phyloP scores from a whole-genome alignment of 768 basidiomycete species.

The Myochromella boudieri region DNA sequence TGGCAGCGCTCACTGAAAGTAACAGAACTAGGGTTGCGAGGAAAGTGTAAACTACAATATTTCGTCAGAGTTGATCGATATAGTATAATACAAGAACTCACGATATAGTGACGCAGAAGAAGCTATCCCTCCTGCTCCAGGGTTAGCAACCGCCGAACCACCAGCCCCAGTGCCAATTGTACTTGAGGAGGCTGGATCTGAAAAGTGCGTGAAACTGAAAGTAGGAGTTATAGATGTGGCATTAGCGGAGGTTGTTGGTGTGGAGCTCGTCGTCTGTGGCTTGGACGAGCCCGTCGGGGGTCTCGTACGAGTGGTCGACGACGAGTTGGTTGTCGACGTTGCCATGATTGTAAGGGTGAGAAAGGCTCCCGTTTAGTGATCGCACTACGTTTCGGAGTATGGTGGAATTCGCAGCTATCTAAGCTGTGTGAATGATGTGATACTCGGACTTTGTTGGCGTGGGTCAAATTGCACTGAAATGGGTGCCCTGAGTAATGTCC shows the following conservation, averaged over 20 bases:
- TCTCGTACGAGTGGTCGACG: neutral
- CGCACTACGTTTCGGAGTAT: neutral
- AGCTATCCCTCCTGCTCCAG: conserved; percentile 3
- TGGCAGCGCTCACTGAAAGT: conserved; percentile 64
- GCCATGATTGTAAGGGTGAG: neutral
- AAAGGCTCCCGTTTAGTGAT: neutral
- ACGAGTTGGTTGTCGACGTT: neutral
- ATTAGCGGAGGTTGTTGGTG: neutral
- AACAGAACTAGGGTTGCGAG: conserved; percentile 69
- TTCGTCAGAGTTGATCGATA: neutral
- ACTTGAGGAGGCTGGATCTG: neutral
- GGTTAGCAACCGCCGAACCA: neutral
- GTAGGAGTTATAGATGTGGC: neutral
- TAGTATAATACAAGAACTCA: neutral
- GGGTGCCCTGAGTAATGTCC: no score
- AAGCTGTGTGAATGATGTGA: conserved; percentile 7
- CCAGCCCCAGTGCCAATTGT: neutral
- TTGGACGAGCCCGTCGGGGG: neutral
- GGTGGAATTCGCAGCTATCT: conserved; percentile 1
- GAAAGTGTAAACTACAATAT: conserved; percentile 43
- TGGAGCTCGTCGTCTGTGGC: neutral
- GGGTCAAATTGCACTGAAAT: conserved; percentile 4
- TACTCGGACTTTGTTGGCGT: conserved; percentile 3
- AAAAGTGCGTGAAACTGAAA: neutral
- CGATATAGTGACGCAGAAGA: conserved; percentile 14